These are phyloP conservation scores for Fragaria nilgerrensis DNA, from an alignment of 306 rosid genomes.

Conservation along the genomic window DNA sequence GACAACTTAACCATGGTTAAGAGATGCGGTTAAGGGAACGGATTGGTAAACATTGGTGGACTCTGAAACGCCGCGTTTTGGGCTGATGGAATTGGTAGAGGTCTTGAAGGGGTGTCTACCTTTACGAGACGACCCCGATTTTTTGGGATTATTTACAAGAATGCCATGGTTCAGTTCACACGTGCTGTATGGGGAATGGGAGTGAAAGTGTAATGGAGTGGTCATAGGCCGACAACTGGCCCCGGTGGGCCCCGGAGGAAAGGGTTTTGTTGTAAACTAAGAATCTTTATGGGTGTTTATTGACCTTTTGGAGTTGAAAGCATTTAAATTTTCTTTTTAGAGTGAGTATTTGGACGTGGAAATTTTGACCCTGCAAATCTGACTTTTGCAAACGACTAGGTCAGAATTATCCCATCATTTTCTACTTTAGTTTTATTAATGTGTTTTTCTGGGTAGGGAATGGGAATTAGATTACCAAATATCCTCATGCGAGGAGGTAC, in stretches of 20 bases:
- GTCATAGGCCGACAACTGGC: constrained; percentile 26
- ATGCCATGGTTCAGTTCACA: not conserved
- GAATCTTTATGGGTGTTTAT: not conserved
- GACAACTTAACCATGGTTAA: constrained; percentile 61
- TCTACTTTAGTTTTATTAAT: not conserved
- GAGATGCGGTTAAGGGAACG: not conserved
- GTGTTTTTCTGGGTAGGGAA: not conserved
- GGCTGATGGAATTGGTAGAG: constrained; percentile 10
- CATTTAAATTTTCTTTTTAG: not conserved
- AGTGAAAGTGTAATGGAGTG: constrained; percentile 4
- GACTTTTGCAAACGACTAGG: not conserved
- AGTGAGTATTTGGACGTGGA: not conserved
- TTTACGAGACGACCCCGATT: not conserved
- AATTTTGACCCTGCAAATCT: not conserved
- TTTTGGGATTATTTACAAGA: not conserved
- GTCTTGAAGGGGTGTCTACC: not conserved
- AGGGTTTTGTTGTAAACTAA: not conserved
- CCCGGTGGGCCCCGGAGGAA: not conserved
- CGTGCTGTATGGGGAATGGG: constrained; percentile 7
- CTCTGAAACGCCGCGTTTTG: constrained; percentile 39
- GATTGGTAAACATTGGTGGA: constrained; percentile 26
- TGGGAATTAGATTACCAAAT: not conserved
- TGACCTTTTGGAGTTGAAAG: not conserved
- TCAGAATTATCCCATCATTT: not conserved
- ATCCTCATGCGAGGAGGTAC: not conserved